Evolutionary conservation across 768 basidiomycete species (phyloP), one percentile per base, ranked within the genome.

Genomic region (Cyclocybe aegerita): DNA sequence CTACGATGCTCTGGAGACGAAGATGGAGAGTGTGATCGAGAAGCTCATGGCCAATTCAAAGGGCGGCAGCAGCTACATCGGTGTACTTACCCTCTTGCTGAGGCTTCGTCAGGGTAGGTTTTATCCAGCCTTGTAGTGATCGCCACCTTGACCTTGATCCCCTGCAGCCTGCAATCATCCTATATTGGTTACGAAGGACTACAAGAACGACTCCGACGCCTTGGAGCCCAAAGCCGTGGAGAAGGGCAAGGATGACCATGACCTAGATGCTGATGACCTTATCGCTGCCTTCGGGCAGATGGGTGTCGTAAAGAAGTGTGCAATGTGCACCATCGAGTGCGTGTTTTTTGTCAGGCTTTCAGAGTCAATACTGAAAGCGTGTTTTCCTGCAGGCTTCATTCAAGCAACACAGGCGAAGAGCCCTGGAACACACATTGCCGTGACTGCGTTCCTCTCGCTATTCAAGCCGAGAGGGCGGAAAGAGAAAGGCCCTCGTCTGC

Each of bases 91-190:
- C 11, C 64, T 90, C 31, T 75, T 90, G 54, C 77, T 97, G 42
- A 81, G 96, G 30, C 75, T 98, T 41, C 85, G 96, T 29, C 96
- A 99, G 80, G 92, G 95, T 88, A 53, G 29, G 77, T 64, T 16
- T 45, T 30, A 45, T 30, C 16, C 30, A 42, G 49, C 23, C 43
- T n/a, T 17, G 16, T 12, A n/a, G n/a, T 29, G 4, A 4, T 1
- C 15, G 15, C 41, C 9, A 48, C 9, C 4, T 16, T 51, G 7
- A 39, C 29, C 23, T 31, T 55, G 15, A 46, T 39, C 15, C 17
- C 40, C 42, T 32, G 7, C 48, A 96, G 94, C 94, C 0, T 98
- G 94, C 64, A 89, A 93, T 58, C 95, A 97, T 60, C 93, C 94
- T 0, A 75, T 81, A 0, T 79, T 97, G 8, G 85, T 96, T 10